phyloP scores from a whole-genome alignment of 148 eudicot species.

The Rhododendron ovatum region DNA sequence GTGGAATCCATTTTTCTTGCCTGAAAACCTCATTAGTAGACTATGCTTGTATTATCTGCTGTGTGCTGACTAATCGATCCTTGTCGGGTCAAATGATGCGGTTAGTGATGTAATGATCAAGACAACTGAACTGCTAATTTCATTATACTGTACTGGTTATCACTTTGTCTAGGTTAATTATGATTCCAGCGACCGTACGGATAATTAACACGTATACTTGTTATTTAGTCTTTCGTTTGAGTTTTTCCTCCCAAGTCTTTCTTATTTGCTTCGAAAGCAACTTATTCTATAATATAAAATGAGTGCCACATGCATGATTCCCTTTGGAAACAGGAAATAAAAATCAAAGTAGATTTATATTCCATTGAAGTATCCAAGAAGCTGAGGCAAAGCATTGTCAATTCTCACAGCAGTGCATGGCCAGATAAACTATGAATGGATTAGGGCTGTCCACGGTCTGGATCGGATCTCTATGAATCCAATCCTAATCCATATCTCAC shows the following conservation, averaged over 20 bases:
- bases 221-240: not conserved
- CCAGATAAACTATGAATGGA: not conserved
- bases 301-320: constrained; percentile 10
- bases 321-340: not conserved
- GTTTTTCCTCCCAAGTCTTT: not conserved
- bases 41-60: not conserved
- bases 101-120: not conserved
- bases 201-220: not conserved
- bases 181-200: not conserved
- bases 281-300: not conserved
- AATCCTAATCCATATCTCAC: no score
- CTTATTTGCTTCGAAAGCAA: not conserved
- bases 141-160: not conserved
- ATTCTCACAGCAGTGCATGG: not conserved
- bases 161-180: not conserved
- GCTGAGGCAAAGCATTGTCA: not conserved
- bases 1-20: constrained; percentile 1
- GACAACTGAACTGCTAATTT: not conserved
- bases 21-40: not conserved
- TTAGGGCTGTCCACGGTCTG: no score
- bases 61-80: not conserved
- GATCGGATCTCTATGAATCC: no score
- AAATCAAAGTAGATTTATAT: not conserved
- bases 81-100: not conserved
- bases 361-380: not conserved